A percentile compares a stretch with the other conserved stretches of the same genome.
phyloP scores from a whole-genome alignment of 192 early-diverging fungal species.

The Umbelopsis sp. region DNA sequence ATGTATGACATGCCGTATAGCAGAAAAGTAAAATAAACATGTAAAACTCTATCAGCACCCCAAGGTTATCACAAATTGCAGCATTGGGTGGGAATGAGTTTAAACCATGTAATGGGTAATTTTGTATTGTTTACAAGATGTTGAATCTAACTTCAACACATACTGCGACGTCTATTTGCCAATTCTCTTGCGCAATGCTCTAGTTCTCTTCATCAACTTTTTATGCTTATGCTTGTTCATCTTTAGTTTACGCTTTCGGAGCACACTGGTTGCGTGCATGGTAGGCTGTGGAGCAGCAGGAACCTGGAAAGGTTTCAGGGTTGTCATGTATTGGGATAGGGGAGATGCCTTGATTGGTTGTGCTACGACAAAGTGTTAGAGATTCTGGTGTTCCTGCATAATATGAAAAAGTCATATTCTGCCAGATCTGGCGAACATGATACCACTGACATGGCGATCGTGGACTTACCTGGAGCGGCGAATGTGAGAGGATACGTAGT shows the following conservation, averaged over 20 bases:
- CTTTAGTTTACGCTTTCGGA: constrained; percentile 85
- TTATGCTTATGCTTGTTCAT: constrained; percentile 98
- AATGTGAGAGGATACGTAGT: not conserved
- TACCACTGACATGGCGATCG: not conserved
- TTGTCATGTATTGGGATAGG: not conserved
- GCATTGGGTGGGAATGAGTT: no score
- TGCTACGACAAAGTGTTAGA: no score
- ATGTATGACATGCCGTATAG: no score
- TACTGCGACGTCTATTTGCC: constrained; percentile 56
- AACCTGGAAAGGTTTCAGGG: not conserved
- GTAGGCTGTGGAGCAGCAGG: constrained; percentile 5
- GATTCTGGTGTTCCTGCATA: not conserved
- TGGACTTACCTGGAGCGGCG: not conserved
- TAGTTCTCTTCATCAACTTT: constrained; percentile 79
- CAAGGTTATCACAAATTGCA: not conserved
- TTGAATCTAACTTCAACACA: no score
- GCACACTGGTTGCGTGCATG: constrained; percentile 73
- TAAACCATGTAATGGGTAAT: no score
- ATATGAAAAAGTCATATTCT: no score
- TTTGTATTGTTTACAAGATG: no score
- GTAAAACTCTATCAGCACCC: not conserved
- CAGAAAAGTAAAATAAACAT: not conserved
- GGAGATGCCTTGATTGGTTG: not conserved
- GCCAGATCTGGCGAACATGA: not conserved
- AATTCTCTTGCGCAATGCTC: constrained; percentile 71